Evolutionary conservation across 495 filamentous ascomycete species (phyloP).

Genomic region (Letharia columbiana): DNA sequence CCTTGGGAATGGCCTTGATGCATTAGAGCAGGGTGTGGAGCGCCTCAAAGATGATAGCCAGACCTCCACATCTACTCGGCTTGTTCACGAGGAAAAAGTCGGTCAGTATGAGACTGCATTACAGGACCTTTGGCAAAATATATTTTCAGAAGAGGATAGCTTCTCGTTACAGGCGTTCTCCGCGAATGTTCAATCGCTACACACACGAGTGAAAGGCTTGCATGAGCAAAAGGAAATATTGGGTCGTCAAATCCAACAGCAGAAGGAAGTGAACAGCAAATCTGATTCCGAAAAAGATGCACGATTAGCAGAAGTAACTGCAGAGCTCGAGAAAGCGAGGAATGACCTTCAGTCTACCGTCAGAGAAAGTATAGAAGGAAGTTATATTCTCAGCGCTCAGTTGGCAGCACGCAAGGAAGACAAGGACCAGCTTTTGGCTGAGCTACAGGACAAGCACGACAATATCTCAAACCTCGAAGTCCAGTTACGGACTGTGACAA

Average conservation of each 20-base stretch:
- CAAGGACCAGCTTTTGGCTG: constrained; percentile 16
- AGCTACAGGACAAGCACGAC: constrained; percentile 11
- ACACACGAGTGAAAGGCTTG: constrained; percentile 45
- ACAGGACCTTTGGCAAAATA: constrained; percentile 63
- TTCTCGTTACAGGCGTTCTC: constrained; percentile 65
- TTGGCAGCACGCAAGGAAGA: constrained; percentile 12
- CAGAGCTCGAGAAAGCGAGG: constrained; percentile 39
- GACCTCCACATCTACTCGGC: constrained; percentile 9
- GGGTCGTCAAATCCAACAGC: constrained; percentile 82
- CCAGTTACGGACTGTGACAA: not conserved
- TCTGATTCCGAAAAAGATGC: constrained; percentile 51
- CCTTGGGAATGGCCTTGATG: constrained; percentile 38
- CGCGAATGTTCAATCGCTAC: constrained; percentile 67
- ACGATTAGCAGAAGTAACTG: constrained; percentile 42
- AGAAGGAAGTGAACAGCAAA: constrained; percentile 73
- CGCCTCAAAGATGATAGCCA: constrained; percentile 25
- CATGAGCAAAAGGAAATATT: constrained; percentile 78
- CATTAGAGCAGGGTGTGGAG: constrained; percentile 30
- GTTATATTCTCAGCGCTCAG: constrained; percentile 9
- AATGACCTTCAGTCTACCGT: constrained; percentile 36
- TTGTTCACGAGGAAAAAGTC: constrained; percentile 31
- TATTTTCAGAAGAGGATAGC: constrained; percentile 53
- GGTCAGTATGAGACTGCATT: constrained; percentile 54
- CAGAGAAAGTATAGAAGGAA: constrained; percentile 17
- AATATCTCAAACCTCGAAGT: constrained; percentile 10